These are phyloP conservation scores for Candida nitratophila DNA, from an alignment of 805 yeast species.

Conservation along the genomic window DNA sequence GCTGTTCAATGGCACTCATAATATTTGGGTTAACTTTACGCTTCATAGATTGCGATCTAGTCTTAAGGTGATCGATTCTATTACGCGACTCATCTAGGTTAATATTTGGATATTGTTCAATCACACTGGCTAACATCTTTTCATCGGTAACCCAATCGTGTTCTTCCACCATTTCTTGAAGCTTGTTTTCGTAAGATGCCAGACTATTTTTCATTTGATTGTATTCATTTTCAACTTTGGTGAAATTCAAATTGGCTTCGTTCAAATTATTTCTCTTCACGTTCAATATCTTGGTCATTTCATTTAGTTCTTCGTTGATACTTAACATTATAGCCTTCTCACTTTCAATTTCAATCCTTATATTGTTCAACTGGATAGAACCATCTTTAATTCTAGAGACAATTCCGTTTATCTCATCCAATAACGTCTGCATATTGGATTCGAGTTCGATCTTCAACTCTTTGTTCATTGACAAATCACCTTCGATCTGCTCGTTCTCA, in stretches of 20 bases:
- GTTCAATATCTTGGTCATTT: conserved; percentile 41
- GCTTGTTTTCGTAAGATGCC: conserved; percentile 24
- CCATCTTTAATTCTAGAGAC: conserved; percentile 23
- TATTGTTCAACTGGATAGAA: conserved; percentile 17
- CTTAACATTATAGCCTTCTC: conserved; percentile 59
- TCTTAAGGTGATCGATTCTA: conserved; percentile 48
- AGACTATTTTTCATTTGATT: conserved; percentile 26
- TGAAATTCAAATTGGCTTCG: conserved; percentile 41
- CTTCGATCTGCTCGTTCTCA: conserved; percentile 59
- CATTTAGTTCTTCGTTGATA: conserved; percentile 69
- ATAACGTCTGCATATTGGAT: conserved; percentile 27
- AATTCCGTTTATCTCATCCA: conserved; percentile 16
- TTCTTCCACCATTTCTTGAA: conserved; percentile 42
- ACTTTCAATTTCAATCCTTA: conserved; percentile 34
- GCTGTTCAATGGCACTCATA: conserved; percentile 87
- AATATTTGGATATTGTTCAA: conserved; percentile 57
- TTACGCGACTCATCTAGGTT: conserved; percentile 57
- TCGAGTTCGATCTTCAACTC: conserved; percentile 34
- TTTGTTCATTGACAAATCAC: conserved; percentile 43
- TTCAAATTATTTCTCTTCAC: conserved; percentile 36
- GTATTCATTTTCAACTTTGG: conserved; percentile 48
- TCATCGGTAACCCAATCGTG: conserved; percentile 72
- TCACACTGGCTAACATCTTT: conserved; percentile 43
- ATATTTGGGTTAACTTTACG: conserved; percentile 79
- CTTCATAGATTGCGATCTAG: conserved; percentile 60